Percentiles rank a stretch among this genome's conserved stretches.
phyloP scores from a whole-genome alignment of 768 basidiomycete genomes.

The Hortiboletus campestris region DNA sequence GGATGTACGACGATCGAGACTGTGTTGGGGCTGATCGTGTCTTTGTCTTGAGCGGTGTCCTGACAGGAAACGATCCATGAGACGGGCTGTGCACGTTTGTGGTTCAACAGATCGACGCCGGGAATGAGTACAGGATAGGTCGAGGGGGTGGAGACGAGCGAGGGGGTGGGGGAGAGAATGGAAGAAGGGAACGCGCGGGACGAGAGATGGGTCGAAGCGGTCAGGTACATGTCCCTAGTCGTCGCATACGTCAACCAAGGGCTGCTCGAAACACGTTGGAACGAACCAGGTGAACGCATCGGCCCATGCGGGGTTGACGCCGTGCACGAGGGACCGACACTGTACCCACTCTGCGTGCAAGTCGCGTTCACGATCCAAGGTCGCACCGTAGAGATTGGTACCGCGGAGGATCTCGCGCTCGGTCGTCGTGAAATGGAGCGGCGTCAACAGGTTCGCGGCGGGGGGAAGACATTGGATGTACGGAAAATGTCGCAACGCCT shows the following conservation, averaged over 20 bases:
- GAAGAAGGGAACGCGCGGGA: slow-evolving; percentile 91
- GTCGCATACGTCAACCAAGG: slow-evolving; percentile 25
- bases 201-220: slow-evolving; percentile 73
- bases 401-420: slow-evolving; percentile 73
- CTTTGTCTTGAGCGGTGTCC: slow-evolving; percentile 2
- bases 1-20: slow-evolving; percentile 65
- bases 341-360: slow-evolving; percentile 64
- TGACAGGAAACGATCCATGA: slow-evolving; percentile 69
- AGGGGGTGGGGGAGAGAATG: slow-evolving; percentile 57
- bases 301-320: slow-evolving; percentile 41
- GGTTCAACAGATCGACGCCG: slow-evolving; percentile 84
- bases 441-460: slow-evolving; percentile 56
- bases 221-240: slow-evolving; percentile 71
- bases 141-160: slow-evolving; percentile 46
- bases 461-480: slow-evolving; percentile 73
- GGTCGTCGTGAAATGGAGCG: slow-evolving; percentile 62
- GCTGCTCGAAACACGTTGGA: background rate
- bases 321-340: slow-evolving; percentile 44
- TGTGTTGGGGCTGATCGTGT: slow-evolving; percentile 23
- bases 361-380: slow-evolving; percentile 57
- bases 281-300: slow-evolving; percentile 66
- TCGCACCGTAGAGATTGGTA: slow-evolving; percentile 79
- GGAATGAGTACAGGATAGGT: slow-evolving; percentile 83
- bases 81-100: slow-evolving; percentile 74
- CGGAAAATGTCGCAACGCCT: slow-evolving; percentile 40